Evolutionary conservation across 805 yeast genomes (phyloP), one percentile per base, ranked within the genome.

Genomic region (Pichia cabralensis): DNA sequence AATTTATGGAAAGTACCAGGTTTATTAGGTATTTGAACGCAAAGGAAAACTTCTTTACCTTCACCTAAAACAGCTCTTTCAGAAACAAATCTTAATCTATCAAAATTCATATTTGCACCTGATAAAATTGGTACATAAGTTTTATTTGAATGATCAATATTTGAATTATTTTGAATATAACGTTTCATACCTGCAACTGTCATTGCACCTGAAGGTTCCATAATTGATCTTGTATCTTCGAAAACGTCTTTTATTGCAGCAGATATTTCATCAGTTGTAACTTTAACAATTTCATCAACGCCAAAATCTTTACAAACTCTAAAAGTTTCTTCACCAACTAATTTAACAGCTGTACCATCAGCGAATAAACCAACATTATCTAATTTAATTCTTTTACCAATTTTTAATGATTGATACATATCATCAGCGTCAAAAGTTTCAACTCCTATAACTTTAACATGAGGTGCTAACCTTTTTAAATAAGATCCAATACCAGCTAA

Each of bases 21-120:
- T 29, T 65, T 61, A 56, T 92, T 98, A 17, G 97, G 96, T 44
- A 92, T 85, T 28, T 85, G 78, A 13, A 88, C 85, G 30, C 82
- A 74, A 67, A 92, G 67, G 50, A 94, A 89, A 6, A 85, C 95
- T 63, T 92, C 99, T 47, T 80, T 83, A 36, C 97, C 98, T 56
- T 89, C 97, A 61, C 98, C 99, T n/a, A 92, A 69, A 33, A 84
- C 94, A 11, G 98, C 96, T 60, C 99, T 79, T 60, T 92, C 99
- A 39, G 95, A 75, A 15, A 92, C 96, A 58, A 92, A 92, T 55
- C 99, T 71, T 49, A 92, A 67, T 49, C 99, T 72, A 59, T 89
- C 98, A 54, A 92, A 92, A 63, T 94, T 89, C 95, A 92, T 88
- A 60, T 92, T 92, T 23, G 99, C 99, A 39, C 99, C 99, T 15